Evolutionary conservation across 805 yeast genomes (phyloP).

Genomic region (Ogataea pini): DNA sequence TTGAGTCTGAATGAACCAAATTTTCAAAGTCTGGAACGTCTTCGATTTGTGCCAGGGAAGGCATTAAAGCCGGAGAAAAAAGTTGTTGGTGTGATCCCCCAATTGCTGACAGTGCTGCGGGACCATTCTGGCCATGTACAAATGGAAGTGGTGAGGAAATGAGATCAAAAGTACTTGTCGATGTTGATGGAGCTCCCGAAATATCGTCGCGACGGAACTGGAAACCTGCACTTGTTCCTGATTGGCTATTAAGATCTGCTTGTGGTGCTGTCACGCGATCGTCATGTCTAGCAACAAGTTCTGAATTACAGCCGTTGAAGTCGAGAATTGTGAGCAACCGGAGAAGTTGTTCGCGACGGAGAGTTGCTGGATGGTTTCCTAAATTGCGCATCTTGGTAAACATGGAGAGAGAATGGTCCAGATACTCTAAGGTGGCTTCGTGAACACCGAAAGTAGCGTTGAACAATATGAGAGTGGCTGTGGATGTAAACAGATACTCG

Average conservation of each 20-base stretch:
- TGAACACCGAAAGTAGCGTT: slow-evolving; percentile 82
- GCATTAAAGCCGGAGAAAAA: slow-evolving; percentile 33
- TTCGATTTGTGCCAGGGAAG: slow-evolving; percentile 36
- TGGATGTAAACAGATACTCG: slow-evolving; percentile 75
- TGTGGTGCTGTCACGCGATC: slow-evolving; percentile 41
- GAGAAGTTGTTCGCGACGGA: slow-evolving; percentile 69
- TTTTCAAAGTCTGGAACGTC: slow-evolving; percentile 39
- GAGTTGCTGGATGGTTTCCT: slow-evolving; percentile 80
- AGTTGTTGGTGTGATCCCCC: slow-evolving; percentile 9
- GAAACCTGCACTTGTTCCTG: slow-evolving; percentile 17
- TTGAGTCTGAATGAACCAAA: slow-evolving; percentile 34
- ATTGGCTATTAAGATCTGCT: slow-evolving; percentile 23
- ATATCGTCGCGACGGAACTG: slow-evolving; percentile 8
- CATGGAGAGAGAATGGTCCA: slow-evolving; percentile 69
- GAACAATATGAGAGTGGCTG: slow-evolving; percentile 70
- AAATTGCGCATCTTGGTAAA: slow-evolving; percentile 74
- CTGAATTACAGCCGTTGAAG: slow-evolving; percentile 64
- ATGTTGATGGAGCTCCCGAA: neutral
- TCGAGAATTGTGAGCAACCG: slow-evolving; percentile 66
- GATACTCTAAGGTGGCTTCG: slow-evolving; percentile 67
- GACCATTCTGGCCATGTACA: neutral
- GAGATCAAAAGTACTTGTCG: neutral
- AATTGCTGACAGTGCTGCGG: neutral
- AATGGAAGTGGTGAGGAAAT: neutral
- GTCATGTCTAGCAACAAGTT: slow-evolving; percentile 57